Evolutionary conservation across 305 asterid species (phyloP).

Genomic region (Plantago lanceolata): DNA sequence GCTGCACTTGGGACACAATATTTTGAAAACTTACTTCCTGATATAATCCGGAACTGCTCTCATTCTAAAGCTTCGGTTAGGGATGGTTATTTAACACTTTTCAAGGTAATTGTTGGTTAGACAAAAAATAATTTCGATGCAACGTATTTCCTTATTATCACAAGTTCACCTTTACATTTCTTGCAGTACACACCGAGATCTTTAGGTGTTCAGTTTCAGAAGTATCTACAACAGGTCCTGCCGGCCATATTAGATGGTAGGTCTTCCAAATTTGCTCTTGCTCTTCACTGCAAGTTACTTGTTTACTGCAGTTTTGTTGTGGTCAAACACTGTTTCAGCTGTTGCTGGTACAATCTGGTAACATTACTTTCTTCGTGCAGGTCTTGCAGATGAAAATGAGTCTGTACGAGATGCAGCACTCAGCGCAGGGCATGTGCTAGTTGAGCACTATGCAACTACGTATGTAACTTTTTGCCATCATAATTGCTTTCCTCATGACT

Average conservation of each 20-base stretch:
- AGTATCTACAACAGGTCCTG: constrained; percentile 92
- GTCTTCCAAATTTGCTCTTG: constrained; percentile 16
- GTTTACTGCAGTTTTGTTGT: constrained; percentile 15
- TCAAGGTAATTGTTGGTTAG: constrained; percentile 52
- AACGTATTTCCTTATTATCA: constrained; percentile 15
- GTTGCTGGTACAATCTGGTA: constrained; percentile 18
- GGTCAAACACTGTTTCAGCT: constrained; percentile 21
- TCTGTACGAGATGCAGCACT: constrained; percentile 99
- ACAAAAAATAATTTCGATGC: constrained; percentile 10
- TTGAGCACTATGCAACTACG: constrained; percentile 97
- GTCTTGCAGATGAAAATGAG: constrained; percentile 99
- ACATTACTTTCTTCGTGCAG: constrained; percentile 36
- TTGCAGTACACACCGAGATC: constrained; percentile 94
- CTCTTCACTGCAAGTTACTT: not conserved
- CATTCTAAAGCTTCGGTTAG: constrained; percentile 92
- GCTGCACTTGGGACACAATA: constrained; percentile 90
- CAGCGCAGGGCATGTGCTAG: constrained; percentile 97
- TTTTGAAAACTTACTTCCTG: constrained; percentile 89
- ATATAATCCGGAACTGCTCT: constrained; percentile 82
- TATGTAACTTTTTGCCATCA: constrained; percentile 38
- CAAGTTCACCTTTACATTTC: constrained; percentile 24
- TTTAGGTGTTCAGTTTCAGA: constrained; percentile 91
- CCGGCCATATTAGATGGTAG: constrained; percentile 96
- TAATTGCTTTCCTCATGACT: constrained; percentile 19
- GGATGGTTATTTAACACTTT: constrained; percentile 88